phyloP scores from a whole-genome alignment of 2,329 filamentous ascomycete species.

The Daldinia eschscholtzii region DNA sequence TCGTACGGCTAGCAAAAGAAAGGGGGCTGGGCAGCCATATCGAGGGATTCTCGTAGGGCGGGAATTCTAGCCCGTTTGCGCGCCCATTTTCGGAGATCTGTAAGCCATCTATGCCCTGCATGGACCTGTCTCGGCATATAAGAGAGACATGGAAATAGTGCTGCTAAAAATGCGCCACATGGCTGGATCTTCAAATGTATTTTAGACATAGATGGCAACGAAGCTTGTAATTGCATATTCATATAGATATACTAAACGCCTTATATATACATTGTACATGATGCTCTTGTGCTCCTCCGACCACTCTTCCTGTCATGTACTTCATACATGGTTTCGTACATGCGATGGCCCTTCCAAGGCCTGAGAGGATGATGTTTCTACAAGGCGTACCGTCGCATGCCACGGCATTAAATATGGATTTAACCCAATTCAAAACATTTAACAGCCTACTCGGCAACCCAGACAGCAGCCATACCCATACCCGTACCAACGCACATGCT shows the following conservation, averaged over 20 bases:
- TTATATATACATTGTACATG: constrained; percentile 32
- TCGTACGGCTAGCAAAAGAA: constrained; percentile 67
- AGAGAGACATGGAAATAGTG: not conserved
- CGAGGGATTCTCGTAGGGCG: constrained; percentile 61
- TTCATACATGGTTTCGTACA: not conserved
- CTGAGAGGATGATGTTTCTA: constrained; percentile 14
- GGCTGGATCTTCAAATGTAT: not conserved
- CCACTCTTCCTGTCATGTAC: not conserved
- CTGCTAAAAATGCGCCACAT: not conserved
- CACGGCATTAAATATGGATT: not conserved
- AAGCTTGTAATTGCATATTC: constrained; percentile 16
- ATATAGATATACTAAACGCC: constrained; percentile 31
- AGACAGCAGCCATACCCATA: constrained; percentile 98
- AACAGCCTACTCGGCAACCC: constrained; percentile 84
- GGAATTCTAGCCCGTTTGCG: constrained; percentile 31
- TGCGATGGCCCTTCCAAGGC: not conserved
- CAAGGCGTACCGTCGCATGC: constrained; percentile 19
- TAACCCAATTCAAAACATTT: not conserved
- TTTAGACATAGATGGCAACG: constrained; percentile 7
- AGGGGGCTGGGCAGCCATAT: constrained; percentile 68
- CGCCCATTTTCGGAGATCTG: constrained; percentile 35
- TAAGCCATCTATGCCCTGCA: not conserved
- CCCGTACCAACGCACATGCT: constrained; percentile 98
- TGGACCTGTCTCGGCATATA: not conserved
- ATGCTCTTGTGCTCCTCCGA: not conserved